Evolutionary conservation across 2,329 filamentous ascomycete species (phyloP), one percentile per base, ranked within the genome.

Genomic region (Grosmannia huntii): DNA sequence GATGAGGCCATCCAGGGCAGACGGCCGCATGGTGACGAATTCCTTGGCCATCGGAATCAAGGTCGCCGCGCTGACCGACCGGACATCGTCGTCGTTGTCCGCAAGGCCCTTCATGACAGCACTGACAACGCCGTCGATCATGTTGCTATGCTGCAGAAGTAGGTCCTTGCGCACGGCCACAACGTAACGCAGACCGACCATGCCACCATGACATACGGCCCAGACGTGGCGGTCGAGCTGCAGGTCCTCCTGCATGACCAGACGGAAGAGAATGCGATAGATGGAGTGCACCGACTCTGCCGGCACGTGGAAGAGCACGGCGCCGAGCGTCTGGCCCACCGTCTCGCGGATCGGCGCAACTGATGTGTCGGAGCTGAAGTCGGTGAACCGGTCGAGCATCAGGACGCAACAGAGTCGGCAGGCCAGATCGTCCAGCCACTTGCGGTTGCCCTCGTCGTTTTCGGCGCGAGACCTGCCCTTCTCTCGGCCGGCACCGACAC

Each of bases 321-420:
- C 90, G 65, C 92, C 95, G 16, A 99, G 77, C 2, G 91, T 92
- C 72, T 99, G 94, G 52, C 94, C 94, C 48, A 95, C 89, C 0
- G 91, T 96, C 73, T 99, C 94, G 63, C 94, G 81, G 62, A 99
- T 96, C 0, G 94, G 94, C 0, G 94, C 94, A 48, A 99, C 90
- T 0, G 95, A 95, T 57, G 90, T 99, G 70, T 99, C 94, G 5
- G 91, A 96, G 60, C 95, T 94, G 73, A 96, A 99, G 68, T 99
- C 94, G 59, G 91, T 95, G 68, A 99, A 99, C 57, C 91, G 85
- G 72, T 99, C 94, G 19, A 99, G 83, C 85, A 99, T 96, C 66
- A 99, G 86, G 56, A 99, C 91, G 68, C 89, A 96, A 70, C 91
- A 92, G 54, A 99, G 80, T 28, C 94, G 87, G 66, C 91, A 96